phyloP scores from a whole-genome alignment of 163 green algal species.

The Scenedesmus sp. region DNA sequence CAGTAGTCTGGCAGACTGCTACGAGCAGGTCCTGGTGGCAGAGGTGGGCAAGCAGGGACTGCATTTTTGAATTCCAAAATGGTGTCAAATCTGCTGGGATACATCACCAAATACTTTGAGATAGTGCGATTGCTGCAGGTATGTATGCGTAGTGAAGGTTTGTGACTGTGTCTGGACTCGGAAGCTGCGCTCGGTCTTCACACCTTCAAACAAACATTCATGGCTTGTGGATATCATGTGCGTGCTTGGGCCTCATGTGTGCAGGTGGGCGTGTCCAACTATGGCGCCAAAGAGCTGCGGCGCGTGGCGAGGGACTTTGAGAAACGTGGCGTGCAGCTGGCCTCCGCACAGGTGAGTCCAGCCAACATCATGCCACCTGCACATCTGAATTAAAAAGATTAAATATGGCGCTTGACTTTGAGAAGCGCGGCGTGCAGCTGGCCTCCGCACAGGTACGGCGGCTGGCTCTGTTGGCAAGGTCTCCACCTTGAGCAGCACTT shows the following conservation, averaged over 20 bases:
- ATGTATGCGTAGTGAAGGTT: no score
- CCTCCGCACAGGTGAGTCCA: conserved; percentile 81
- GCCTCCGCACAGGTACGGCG: conserved; percentile 77
- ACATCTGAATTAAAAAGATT: background rate
- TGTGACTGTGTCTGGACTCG: no score
- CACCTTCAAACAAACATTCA: no score
- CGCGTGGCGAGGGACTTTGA: conserved; percentile 81
- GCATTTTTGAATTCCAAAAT: no score
- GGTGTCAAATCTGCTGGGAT: no score
- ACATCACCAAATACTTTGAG: no score
- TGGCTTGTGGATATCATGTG: conserved; percentile 1
- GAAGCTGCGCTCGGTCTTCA: no score
- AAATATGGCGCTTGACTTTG: conserved; percentile 74
- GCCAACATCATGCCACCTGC: no score
- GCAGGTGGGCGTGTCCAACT: conserved; percentile 84
- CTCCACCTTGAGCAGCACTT: no score
- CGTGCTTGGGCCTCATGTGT: conserved; percentile 60
- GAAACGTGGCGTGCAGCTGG: conserved; percentile 83
- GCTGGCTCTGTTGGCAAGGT: no score
- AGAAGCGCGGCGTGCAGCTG: conserved; percentile 70
- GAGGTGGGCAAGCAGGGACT: background rate
- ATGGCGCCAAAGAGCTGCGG: conserved; percentile 90
- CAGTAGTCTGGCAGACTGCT: conserved; percentile 84
- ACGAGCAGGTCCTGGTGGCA: conserved; percentile 85
- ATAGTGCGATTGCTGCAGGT: no score